Conservation (phyloP, 176 grass and related monocot genomes). For the Secale cereale region DNA sequence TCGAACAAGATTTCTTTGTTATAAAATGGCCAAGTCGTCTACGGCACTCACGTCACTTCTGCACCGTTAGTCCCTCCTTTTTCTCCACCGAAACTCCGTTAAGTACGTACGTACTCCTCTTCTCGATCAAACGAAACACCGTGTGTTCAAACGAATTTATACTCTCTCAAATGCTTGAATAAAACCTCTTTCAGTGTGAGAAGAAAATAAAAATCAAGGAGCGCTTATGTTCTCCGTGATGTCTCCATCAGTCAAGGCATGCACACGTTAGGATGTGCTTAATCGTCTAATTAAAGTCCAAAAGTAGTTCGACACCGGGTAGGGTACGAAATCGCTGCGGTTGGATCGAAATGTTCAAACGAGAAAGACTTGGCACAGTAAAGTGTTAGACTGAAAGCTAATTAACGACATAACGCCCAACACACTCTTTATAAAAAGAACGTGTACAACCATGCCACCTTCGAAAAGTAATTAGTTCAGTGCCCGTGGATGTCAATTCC, state of each 20-base stretch:
- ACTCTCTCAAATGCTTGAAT: not conserved
- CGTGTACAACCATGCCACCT: not conserved
- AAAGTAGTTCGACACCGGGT: slow-evolving; percentile 1
- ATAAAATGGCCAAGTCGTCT: not conserved
- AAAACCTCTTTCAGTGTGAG: not conserved
- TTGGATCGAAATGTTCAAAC: not conserved
- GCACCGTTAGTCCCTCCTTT: slow-evolving; percentile 14
- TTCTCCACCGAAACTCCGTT: not conserved
- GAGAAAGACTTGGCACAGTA: not conserved
- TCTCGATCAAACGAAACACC: not conserved
- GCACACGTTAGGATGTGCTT: not conserved
- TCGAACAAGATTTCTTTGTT: slow-evolving; percentile 11
- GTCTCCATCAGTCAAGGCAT: slow-evolving; percentile 5
- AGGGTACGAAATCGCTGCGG: not conserved
- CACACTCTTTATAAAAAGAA: not conserved
- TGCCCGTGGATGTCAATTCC: not conserved
- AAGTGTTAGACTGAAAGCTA: not conserved
- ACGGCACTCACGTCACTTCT: slow-evolving; percentile 13
- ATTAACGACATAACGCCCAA: too few relatives aligned
- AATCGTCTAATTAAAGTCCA: not conserved
- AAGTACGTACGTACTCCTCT: not conserved
- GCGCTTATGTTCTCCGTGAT: not conserved
- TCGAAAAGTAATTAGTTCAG: not conserved
- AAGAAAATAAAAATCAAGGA: not conserved
- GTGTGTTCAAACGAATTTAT: not conserved